Base-by-base conservation (phyloP, 2,329 filamentous ascomycete species). In the Lasiodiplodia sp. region DNA sequence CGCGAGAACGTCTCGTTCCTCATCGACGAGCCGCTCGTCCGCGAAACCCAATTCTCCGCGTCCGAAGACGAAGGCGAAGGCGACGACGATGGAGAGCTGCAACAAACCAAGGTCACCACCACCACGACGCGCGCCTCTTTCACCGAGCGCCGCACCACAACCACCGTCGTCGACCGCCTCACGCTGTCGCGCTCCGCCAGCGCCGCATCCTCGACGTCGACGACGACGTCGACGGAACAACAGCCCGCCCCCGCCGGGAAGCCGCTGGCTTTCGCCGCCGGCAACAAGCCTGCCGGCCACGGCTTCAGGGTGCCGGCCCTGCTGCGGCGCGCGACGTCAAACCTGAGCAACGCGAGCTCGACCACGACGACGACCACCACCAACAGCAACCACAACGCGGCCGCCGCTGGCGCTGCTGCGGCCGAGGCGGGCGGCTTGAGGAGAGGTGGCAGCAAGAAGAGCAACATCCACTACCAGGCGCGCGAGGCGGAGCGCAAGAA, bases 1-100 rank as follows among this genome's bases (percentile, higher is more conserved):
- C 89, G 93, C 68, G 89, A 95, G 77, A 93, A 92, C 0, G 83
- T 97, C 7, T 96, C 92, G 4, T 92, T 91, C 78, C 86, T 97
- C 11, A 89, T 97, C 18, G 94, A 97, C 64, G 86, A 87, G 49
- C 84, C 84, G 0, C 73, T 78, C 28, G 88, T 92, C 53, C 86
- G 88, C 31, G 84, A 87, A 68, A 85, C 87, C 18, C 76, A 81
- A 71, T 70, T 74, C 44, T 82, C 80, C 0, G 82, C 83, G 25
- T 78, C 79, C 34, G 79, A 83, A 68, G 71, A 77, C 34, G 79
- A 78, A 69, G 84, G 83, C 11, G 84, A 86, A n/a, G 84, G 82
- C 21, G 83, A 85, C 47, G 80, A 80, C 12, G 28, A 5, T 4
- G 28, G 28, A 28, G 82, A 82, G 11, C 77, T 78, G 66, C 82